phyloP scores from a whole-genome alignment of 192 early-diverging fungal genomes.

The Chytriomyces sp. region DNA sequence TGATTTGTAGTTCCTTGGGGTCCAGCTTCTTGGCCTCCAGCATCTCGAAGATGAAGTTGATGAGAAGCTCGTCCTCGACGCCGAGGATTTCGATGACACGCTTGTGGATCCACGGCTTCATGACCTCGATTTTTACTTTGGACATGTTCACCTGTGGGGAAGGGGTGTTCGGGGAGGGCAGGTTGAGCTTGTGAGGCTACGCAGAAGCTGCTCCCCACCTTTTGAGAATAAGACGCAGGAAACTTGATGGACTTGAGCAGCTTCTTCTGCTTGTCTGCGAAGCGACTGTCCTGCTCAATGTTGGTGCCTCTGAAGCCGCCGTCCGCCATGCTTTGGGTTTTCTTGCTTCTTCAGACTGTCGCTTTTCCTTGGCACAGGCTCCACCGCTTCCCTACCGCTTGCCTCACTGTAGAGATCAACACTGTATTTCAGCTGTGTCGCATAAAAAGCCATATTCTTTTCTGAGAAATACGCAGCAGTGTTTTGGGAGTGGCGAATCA shows the following conservation, averaged over 20 bases:
- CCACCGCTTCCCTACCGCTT: no score
- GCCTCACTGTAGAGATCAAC: no score
- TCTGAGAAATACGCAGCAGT: no score
- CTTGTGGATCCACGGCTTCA: slow-evolving; percentile 86
- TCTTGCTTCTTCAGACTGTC: no score
- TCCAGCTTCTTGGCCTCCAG: slow-evolving; percentile 78
- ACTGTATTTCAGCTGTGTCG: no score
- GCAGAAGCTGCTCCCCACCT: no score
- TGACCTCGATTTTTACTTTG: slow-evolving; percentile 85
- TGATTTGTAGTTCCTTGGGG: slow-evolving; percentile 90
- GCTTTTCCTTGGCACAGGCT: no score
- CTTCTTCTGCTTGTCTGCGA: slow-evolving; percentile 83
- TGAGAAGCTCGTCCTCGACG: slow-evolving; percentile 92
- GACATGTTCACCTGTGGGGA: slow-evolving; percentile 73
- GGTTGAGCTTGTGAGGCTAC: neutral
- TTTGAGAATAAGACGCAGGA: slow-evolving; percentile 72
- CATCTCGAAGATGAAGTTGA: slow-evolving; percentile 82
- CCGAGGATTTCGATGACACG: slow-evolving; percentile 76
- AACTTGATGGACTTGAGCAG: slow-evolving; percentile 78
- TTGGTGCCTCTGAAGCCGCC: slow-evolving; percentile 55
- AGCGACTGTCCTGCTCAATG: slow-evolving; percentile 75
- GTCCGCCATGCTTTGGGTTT: no score
- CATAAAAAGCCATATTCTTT: no score
- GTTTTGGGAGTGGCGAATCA: no score
- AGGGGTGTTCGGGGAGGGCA: neutral